These are phyloP conservation scores for Dioscorea zingiberensis DNA, from an alignment of 106 monocot genomes.

Conservation along the genomic window DNA sequence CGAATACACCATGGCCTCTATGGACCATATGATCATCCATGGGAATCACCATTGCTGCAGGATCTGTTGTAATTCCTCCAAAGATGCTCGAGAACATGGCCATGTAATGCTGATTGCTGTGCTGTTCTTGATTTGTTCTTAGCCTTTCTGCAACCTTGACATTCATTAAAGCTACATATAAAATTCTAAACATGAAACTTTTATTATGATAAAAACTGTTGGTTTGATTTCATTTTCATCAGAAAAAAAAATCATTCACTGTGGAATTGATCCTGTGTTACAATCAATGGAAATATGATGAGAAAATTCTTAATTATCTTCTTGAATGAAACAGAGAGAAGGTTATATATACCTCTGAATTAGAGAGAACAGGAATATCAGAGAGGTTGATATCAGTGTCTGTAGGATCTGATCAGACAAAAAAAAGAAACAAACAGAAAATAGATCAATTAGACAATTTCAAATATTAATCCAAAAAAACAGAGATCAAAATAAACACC, in stretches of 20 bases:
- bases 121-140: conserved; percentile 32
- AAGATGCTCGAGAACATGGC: conserved; percentile 94
- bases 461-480: background rate
- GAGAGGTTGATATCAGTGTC: background rate
- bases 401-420: background rate
- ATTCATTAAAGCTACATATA: background rate
- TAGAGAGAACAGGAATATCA: too few relatives aligned
- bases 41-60: conserved; percentile 75
- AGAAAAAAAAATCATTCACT: too few relatives aligned
- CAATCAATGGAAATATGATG: too few relatives aligned
- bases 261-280: too few relatives aligned
- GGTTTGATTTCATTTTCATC: background rate
- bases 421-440: background rate
- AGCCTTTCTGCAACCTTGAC: conserved; percentile 59
- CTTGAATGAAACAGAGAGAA: too few relatives aligned
- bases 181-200: too few relatives aligned
- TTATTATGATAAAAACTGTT: too few relatives aligned
- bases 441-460: background rate
- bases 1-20: conserved; percentile 94
- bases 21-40: conserved; percentile 99
- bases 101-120: conserved; percentile 35
- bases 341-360: too few relatives aligned
- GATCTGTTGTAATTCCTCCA: conserved; percentile 84
- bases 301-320: too few relatives aligned
- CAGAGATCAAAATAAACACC: conserved; percentile 4